Base-by-base conservation (phyloP, 768 basidiomycete species). In the Suillus placidus region DNA sequence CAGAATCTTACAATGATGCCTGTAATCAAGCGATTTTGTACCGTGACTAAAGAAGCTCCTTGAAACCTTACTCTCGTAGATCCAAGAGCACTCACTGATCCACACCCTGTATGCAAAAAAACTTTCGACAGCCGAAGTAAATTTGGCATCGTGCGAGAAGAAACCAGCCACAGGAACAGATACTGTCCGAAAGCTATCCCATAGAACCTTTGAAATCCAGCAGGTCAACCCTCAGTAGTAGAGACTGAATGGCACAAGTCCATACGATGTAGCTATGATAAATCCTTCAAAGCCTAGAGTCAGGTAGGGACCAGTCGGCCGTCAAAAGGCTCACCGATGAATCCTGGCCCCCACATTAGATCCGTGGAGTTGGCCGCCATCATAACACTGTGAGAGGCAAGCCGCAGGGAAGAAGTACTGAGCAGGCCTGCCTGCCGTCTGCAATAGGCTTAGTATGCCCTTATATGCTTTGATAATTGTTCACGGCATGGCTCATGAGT, bases 91-190 rank as follows among this genome's bases (percentile, higher is more conserved):
- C 72, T 49, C 55, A 73, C 72, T 73, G 64, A 73, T 72, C 71
- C 71, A 74, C 20, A 72, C 69, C 34, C 69, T 71, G 32, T 69
- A 69, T 34, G 63, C 64, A 23, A 72, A 74, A 40, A 73, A 73
- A 52, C 71, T 74, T 47, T 43, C 7, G 52, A 34, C 32, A 54
- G 32, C 9, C 5, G 18, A 54, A 20, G 32, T 5, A 64, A 40
- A n/a, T 32, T 52, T 16, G 2, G 2, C 35, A 14, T 37, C 47
- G 45, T 23, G n/a, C 12, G 14, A 16, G 7, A 42, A 7, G 2
- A 38, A 40, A 10, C 23, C 20, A 20, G 6, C 45, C 9, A 54
- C 18, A 16, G 20, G 35, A 35, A 16, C 13, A n/a, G n/a, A 61
- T 63, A 65, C 65, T 73, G 72, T 23, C 69, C 61, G 20, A 70